These are phyloP conservation scores for Ogataea hybrid DNA, from an alignment of 1,139 yeast species.

Conservation along the genomic window DNA sequence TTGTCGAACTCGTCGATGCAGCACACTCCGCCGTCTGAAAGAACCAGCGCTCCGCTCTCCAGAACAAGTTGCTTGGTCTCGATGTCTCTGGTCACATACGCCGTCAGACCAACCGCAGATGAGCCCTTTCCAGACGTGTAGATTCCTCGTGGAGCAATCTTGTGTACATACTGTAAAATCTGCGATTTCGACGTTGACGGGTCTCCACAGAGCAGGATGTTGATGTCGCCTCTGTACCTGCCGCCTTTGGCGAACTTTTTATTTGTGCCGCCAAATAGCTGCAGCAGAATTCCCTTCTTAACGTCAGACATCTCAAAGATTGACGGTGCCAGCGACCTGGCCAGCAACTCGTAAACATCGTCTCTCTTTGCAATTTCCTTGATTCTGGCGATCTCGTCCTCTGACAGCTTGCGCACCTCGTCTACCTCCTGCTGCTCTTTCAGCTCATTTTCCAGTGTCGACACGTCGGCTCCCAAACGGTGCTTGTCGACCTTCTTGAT, in stretches of 20 bases:
- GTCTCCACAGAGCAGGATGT: constrained; percentile 90
- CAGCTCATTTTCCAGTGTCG: constrained; percentile 64
- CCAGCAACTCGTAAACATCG: constrained; percentile 83
- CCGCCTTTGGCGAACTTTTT: constrained; percentile 90
- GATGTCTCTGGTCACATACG: constrained; percentile 90
- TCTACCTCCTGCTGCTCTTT: constrained; percentile 59
- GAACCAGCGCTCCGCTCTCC: constrained; percentile 94
- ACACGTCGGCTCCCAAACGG: constrained; percentile 75
- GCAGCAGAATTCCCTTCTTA: constrained; percentile 89
- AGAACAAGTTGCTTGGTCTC: constrained; percentile 91
- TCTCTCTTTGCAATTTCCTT: constrained; percentile 59
- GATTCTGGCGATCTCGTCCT: constrained; percentile 67
- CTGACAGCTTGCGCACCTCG: constrained; percentile 66
- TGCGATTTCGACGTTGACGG: constrained; percentile 98
- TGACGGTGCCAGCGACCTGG: constrained; percentile 93
- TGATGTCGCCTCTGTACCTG: constrained; percentile 92
- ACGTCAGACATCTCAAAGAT: constrained; percentile 96
- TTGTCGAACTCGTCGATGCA: constrained; percentile 99
- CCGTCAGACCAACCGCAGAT: constrained; percentile 98
- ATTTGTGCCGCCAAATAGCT: constrained; percentile 93
- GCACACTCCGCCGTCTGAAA: constrained; percentile 98
- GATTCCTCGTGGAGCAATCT: constrained; percentile 96
- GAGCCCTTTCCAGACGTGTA: constrained; percentile 99
- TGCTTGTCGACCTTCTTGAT: constrained; percentile 81
- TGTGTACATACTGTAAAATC: constrained; percentile 88